Conservation (phyloP, 306 rosid genomes). For the Nissolia schottii region DNA sequence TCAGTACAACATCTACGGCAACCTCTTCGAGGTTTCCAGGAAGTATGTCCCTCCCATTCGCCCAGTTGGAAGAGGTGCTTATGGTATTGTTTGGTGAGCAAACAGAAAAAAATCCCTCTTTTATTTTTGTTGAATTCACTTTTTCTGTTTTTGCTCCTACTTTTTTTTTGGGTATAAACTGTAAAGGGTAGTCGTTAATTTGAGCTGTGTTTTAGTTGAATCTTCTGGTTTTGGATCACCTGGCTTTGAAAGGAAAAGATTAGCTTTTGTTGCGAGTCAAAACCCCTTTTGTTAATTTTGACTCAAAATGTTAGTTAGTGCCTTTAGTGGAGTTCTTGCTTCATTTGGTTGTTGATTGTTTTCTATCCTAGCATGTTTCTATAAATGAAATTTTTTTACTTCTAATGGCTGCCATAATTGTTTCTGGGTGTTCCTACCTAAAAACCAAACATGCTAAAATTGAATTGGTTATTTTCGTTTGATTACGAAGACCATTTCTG, state of each 20-base stretch:
- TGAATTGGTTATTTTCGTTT: slow-evolving; percentile 15
- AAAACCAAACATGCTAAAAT: no score
- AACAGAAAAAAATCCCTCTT: neutral
- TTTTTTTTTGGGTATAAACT: neutral
- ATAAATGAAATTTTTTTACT: no score
- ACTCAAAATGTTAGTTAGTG: neutral
- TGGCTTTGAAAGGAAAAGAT: neutral
- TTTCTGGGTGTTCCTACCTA: no score
- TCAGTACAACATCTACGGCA: slow-evolving; percentile 86
- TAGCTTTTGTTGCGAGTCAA: slow-evolving; percentile 7
- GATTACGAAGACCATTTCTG: neutral
- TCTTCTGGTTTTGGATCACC: neutral
- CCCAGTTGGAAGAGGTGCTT: slow-evolving; percentile 96
- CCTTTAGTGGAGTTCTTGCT: slow-evolving; percentile 3
- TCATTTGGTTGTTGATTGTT: neutral
- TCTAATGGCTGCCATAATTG: no score
- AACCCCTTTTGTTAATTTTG: neutral
- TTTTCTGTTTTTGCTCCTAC: neutral
- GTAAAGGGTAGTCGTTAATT: slow-evolving; percentile 3
- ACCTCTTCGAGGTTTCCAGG: slow-evolving; percentile 79
- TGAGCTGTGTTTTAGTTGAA: neutral
- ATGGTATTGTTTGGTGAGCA: slow-evolving; percentile 89
- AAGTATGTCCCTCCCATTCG: slow-evolving; percentile 92
- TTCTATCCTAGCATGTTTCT: neutral
- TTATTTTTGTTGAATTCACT: neutral